phyloP scores from a whole-genome alignment of 306 rosid genomes.

The Ormosia emarginata region DNA sequence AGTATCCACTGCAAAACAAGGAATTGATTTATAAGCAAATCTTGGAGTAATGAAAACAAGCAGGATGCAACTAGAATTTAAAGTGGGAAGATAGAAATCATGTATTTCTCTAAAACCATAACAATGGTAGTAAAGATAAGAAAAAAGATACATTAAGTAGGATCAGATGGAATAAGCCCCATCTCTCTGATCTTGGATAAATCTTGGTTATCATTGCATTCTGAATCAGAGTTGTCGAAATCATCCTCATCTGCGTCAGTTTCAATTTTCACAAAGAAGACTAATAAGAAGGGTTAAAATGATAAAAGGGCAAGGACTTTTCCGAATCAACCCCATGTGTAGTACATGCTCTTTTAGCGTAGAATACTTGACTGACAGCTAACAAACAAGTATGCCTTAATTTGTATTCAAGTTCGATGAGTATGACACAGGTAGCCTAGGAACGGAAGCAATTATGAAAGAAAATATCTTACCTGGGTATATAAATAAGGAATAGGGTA shows the following conservation, averaged over 20 bases:
- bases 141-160: constrained; percentile 39
- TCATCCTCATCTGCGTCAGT: constrained; percentile 54
- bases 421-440: background rate
- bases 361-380: background rate
- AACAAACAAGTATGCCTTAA: background rate
- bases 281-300: background rate
- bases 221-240: constrained; percentile 69
- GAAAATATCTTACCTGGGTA: constrained; percentile 50
- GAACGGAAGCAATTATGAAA: background rate
- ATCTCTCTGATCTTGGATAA: constrained; percentile 71
- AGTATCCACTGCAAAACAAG: constrained; percentile 56
- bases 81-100: background rate
- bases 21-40: background rate
- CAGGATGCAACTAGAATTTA: background rate
- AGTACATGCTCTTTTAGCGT: background rate
- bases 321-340: background rate
- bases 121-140: background rate
- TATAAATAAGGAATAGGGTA: constrained; percentile 79
- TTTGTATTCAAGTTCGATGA: background rate
- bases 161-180: constrained; percentile 91
- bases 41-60: background rate
- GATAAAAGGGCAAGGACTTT: background rate
- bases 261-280: constrained; percentile 53
- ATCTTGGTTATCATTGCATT: constrained; percentile 41
- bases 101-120: background rate